Base-by-base conservation (phyloP, 106 monocot genomes). In the Chionographis japonica region DNA sequence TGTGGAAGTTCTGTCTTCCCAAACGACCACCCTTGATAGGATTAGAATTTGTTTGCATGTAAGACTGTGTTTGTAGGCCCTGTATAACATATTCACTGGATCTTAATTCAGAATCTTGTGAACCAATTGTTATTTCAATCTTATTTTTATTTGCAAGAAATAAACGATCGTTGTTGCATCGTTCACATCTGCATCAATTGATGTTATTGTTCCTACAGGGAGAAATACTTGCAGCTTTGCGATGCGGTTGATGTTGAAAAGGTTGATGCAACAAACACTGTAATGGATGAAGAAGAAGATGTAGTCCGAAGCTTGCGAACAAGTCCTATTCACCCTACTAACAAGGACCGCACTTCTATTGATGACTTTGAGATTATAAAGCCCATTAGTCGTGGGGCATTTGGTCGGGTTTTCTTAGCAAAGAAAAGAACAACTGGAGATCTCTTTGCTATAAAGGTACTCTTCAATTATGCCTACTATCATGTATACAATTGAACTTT, bases 281-380 rank as follows among this genome's bases (percentile, higher is more conserved):
- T 88, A 52, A 87, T 93, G 77, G 98, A 99, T 77, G 98, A 93
- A 83, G 93, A 93, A 60, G 87, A 93, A 37, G 98, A 99, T 85
- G 81, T 83, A 27, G 83, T 93, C 19, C 87, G 87, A 55, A 98
- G 97, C 61, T 75, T 92, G 54, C 79, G 97, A 69, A 81, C 89
- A 74, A 92, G 97, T 46, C 98, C 98, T 40, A 77, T 99, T 71
- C 93, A 93, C 56, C 70, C 87, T 73, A 81, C 61, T 56, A 74
- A 54, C 6, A 89, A 90, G 60, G 93, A 99, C 55, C 78, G 98
- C 18, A 99, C 93, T 58, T 93, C 98, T 46, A 99, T 99, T 68
- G 93, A 99, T 78, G 90, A 99, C 70, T 99, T 99, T 80, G 98
- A 90, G 77, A 99, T 99, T 69, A 92, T 99, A 53, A 99, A 99